Evolutionary conservation across 2,329 filamentous ascomycete genomes (phyloP).

Genomic region (Trichoderma lentiforme): DNA sequence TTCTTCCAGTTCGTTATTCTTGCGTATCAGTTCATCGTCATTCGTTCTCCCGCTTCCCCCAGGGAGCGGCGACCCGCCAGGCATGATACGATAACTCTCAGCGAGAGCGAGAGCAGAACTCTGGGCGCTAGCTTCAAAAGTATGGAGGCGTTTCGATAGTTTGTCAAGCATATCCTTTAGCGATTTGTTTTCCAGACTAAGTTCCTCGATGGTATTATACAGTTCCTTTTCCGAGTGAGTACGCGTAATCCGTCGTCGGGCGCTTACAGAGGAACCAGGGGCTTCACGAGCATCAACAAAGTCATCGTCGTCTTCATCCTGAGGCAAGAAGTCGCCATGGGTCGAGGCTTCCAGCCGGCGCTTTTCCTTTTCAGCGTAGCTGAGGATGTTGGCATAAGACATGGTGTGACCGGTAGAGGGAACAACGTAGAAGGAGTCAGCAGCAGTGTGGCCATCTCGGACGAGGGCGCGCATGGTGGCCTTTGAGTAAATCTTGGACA

Average conservation of each 20-base stretch:
- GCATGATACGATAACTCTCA: slow-evolving; percentile 69
- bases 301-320: slow-evolving; percentile 68
- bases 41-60: slow-evolving; percentile 28
- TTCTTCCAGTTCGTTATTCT: slow-evolving; percentile 65
- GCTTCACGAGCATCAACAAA: slow-evolving; percentile 86
- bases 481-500: slow-evolving; percentile 78
- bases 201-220: slow-evolving; percentile 76
- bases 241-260: slow-evolving; percentile 41
- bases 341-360: slow-evolving; percentile 53
- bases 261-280: slow-evolving; percentile 42
- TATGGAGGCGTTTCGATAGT: slow-evolving; percentile 80
- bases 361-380: slow-evolving; percentile 64
- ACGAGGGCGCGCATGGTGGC: slow-evolving; percentile 78
- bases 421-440: slow-evolving; percentile 90
- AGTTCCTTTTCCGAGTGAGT: slow-evolving; percentile 43
- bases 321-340: slow-evolving; percentile 43
- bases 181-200: slow-evolving; percentile 82
- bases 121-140: slow-evolving; percentile 90
- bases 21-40: slow-evolving; percentile 37
- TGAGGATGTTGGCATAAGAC: slow-evolving; percentile 87
- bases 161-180: slow-evolving; percentile 84
- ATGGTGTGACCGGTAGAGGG: slow-evolving; percentile 87
- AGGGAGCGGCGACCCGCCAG: slow-evolving; percentile 51
- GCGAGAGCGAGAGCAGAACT: slow-evolving; percentile 81
- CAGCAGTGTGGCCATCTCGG: slow-evolving; percentile 61